Percentiles rank a stretch among this genome's conserved stretches.
These are phyloP conservation scores for Melampsora abietis-canadensis DNA, from an alignment of 1,284 basidiomycete species.

Conservation along the genomic window DNA sequence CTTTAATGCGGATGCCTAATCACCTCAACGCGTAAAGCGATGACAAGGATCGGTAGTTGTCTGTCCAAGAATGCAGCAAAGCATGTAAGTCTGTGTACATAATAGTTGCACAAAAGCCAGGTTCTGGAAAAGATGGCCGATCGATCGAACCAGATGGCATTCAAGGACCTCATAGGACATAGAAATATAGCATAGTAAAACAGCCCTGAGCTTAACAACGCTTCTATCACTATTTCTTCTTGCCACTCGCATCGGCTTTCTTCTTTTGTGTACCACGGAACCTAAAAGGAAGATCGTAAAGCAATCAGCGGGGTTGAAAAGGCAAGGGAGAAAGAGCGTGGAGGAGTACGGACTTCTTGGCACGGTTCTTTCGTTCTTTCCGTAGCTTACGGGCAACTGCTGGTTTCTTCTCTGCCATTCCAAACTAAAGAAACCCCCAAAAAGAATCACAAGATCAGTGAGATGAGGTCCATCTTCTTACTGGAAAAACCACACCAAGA, in stretches of 20 bases:
- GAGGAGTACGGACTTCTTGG: constrained; percentile 71
- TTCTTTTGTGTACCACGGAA: constrained; percentile 44
- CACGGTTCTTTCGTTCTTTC: constrained; percentile 99
- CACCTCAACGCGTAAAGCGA: too few relatives aligned
- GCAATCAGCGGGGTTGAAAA: background rate
- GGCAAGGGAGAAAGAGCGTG: background rate
- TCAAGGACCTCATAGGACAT: background rate
- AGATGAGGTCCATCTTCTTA: background rate
- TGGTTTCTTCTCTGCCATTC: constrained; percentile 77
- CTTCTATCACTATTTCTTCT: constrained; percentile 8
- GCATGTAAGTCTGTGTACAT: background rate
- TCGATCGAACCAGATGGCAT: background rate
- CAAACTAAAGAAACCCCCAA: constrained; percentile 62
- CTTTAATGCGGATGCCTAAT: too few relatives aligned
- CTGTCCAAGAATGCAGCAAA: too few relatives aligned
- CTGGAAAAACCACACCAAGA: constrained; percentile 55
- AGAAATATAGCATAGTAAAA: background rate
- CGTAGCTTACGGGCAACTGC: constrained; percentile 94
- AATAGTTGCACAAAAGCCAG: constrained; percentile 2
- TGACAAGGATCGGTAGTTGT: too few relatives aligned
- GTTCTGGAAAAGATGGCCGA: background rate
- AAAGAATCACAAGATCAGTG: constrained; percentile 6
- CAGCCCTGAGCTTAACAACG: background rate
- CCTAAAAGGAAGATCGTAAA: background rate
- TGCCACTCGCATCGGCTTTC: constrained; percentile 38